Percentiles rank a stretch among this genome's conserved stretches.
Evolutionary conservation across 352 stramenopile genomes (phyloP).

Genomic region (Phytophthora fragariaefolia): DNA sequence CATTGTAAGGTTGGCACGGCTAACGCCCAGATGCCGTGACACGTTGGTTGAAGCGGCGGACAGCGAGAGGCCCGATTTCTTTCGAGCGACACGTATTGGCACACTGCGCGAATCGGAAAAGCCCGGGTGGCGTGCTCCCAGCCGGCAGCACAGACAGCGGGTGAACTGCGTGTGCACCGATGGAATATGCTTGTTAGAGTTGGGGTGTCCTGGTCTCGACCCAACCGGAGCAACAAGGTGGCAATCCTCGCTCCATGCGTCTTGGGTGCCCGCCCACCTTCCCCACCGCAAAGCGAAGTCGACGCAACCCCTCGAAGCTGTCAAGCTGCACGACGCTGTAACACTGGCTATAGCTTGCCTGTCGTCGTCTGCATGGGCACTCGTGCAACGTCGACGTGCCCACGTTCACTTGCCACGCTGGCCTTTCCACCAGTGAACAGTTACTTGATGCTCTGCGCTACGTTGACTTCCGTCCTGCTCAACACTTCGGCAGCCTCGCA

Average conservation of each 20-base stretch:
- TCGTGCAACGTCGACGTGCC: not conserved
- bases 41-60: slow-evolving; percentile 13
- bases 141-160: slow-evolving; percentile 8
- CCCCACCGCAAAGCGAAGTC: not conserved
- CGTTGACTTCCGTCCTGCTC: not conserved
- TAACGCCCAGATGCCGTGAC: slow-evolving; percentile 20
- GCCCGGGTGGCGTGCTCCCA: slow-evolving; percentile 21
- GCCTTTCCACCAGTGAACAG: slow-evolving; percentile 15
- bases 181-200: too few relatives aligned
- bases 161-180: too few relatives aligned
- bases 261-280: too few relatives aligned
- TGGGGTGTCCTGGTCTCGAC: too few relatives aligned
- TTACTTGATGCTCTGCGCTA: not conserved
- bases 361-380: slow-evolving; percentile 12
- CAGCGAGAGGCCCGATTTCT: slow-evolving; percentile 24
- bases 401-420: slow-evolving; percentile 10
- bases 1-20: slow-evolving; percentile 18
- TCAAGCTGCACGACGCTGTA: too few relatives aligned
- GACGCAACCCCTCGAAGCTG: not conserved
- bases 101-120: slow-evolving; percentile 18
- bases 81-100: slow-evolving; percentile 35
- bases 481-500: not conserved
- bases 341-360: not conserved
- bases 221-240: not conserved
- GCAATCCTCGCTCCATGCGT: not conserved